A percentile compares a stretch with the other conserved stretches of the same genome.
phyloP scores from a whole-genome alignment of 2,329 filamentous ascomycete genomes.

The Bipolaris bicolor region DNA sequence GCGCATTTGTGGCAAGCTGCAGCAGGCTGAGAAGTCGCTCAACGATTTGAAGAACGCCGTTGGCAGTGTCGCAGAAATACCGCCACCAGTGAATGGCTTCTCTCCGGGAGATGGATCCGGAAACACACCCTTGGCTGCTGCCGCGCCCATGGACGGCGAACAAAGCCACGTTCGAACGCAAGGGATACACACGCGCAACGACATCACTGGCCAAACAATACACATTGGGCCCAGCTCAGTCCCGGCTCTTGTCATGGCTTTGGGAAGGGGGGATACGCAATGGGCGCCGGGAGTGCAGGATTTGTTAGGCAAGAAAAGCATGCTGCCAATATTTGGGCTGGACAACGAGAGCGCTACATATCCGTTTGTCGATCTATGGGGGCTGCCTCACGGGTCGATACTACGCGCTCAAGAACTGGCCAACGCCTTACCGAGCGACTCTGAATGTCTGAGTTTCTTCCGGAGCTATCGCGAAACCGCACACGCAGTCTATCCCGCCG shows the following conservation, averaged over 20 bases:
- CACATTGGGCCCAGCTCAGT: conserved; percentile 68
- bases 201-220: conserved; percentile 64
- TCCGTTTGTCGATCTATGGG: conserved; percentile 70
- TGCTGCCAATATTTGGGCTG: conserved; percentile 66
- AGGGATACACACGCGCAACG: conserved; percentile 66
- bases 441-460: conserved; percentile 64
- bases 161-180: conserved; percentile 55
- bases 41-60: conserved; percentile 52
- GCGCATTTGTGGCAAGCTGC: conserved; percentile 56
- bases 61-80: conserved; percentile 46
- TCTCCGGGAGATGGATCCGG: conserved; percentile 36
- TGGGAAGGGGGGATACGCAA: conserved; percentile 53
- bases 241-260: conserved; percentile 63
- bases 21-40: conserved; percentile 56
- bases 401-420: conserved; percentile 64
- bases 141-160: conserved; percentile 46
- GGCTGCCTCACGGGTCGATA: conserved; percentile 62
- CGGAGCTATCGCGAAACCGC: conserved; percentile 64
- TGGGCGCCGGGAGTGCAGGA: conserved; percentile 61
- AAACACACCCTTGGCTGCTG: conserved; percentile 44
- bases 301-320: conserved; percentile 63
- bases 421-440: conserved; percentile 64
- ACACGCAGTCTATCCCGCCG: conserved; percentile 65
- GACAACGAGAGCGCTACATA: conserved; percentile 70
- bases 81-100: conserved; percentile 43